Percentiles rank a stretch among this genome's conserved stretches.
phyloP scores from a whole-genome alignment of 768 basidiomycete species.

The Agaricus subrufescens region DNA sequence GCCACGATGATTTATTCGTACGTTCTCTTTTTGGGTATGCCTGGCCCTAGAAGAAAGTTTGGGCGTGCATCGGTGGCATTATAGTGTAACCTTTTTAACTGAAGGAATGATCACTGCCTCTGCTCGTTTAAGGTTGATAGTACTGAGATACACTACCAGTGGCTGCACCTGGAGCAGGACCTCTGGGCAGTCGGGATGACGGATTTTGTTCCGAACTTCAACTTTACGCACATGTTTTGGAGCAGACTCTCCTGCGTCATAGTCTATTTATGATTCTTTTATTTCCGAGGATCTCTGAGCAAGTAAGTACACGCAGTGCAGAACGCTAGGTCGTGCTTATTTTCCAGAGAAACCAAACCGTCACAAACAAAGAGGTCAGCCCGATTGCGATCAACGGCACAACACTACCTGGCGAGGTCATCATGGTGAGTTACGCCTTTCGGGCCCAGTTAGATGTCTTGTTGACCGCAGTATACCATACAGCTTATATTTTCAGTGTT shows the following conservation, averaged over 20 bases:
- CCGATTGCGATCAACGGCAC: background rate
- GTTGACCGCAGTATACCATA: background rate
- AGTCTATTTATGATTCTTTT: background rate
- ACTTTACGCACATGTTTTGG: background rate
- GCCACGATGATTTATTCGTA: background rate
- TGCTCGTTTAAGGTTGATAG: background rate
- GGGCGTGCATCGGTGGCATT: background rate
- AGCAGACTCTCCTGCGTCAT: background rate
- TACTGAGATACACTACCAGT: background rate
- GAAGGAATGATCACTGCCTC: background rate
- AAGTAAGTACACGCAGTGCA: background rate
- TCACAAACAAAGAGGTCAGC: background rate
- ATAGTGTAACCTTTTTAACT: background rate
- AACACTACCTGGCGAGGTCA: background rate
- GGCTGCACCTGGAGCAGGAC: background rate
- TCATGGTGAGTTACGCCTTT: background rate
- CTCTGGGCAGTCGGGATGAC: background rate
- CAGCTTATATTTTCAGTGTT: slow-evolving; percentile 97
- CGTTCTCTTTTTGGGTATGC: background rate
- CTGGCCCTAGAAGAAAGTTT: background rate
- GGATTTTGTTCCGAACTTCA: background rate
- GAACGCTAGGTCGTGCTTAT: background rate
- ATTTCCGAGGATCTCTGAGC: slow-evolving; percentile 1
- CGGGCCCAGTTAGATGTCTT: background rate
- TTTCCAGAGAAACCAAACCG: background rate